Base-by-base conservation (phyloP, 2,329 filamentous ascomycete species). In the Chaetomium strumarium region DNA sequence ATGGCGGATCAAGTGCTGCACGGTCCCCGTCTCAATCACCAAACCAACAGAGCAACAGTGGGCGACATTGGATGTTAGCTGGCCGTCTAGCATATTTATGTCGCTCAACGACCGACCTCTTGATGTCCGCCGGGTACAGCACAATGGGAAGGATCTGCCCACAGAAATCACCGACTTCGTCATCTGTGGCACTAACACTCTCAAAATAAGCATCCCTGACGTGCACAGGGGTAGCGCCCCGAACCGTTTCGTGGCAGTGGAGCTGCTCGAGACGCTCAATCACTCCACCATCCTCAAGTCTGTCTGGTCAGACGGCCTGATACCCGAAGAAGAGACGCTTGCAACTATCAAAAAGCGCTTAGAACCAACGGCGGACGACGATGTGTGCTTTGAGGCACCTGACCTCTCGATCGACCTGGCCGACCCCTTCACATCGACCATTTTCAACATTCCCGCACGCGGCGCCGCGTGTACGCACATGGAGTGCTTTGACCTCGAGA, bases 401-500 rank as follows among this genome's bases (percentile, higher is more conserved):
- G 74, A 77, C 49, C 68, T 90, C 8, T 75, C 75, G 2, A 75
- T 90, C 49, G 77, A 83, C 55, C 69, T 90, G 13, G 72, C 81
- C 0, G 85, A 89, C 64, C 84, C 86, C 0, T 88, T 87, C 63
- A 85, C 74, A 52, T 72, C 78, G 1, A 70, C 64, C 12, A 76
- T 93, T 11, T 90, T 87, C 65, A 72, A 79, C 5, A 75, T 78
- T 0, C 92, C 93, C 1, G 88, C 85, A 2, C 84, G 91, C 29
- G 84, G 89, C 24, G 71, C 63, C 8, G 61, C 67, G 3, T 99
- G 93, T 66, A 72, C 73, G 20, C 92, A 99, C 65, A 73, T 85
- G 34, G 89, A 96, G 64, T 96, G 90, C 65, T 96, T 97, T 65
- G 92, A 97, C 66, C 80, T 96, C 8, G 79, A 86, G 17, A 91